Evolutionary conservation across 2,329 filamentous ascomycete species (phyloP).

Genomic region (Exophiala dermatitidis): DNA sequence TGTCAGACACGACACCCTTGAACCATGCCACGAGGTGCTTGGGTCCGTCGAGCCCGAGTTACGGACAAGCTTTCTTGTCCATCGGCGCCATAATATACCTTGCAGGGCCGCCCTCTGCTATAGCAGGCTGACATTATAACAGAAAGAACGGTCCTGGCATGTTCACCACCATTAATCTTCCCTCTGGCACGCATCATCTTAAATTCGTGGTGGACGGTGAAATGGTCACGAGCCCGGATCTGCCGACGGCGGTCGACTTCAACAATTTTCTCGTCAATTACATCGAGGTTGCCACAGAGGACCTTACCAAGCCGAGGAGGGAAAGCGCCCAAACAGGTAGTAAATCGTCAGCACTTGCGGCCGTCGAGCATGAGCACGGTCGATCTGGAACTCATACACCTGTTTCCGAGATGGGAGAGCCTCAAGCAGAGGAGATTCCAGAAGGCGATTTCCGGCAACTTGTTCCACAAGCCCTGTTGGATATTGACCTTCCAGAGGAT

Average conservation of each 20-base stretch:
- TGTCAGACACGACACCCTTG: neutral
- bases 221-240: conserved; percentile 78
- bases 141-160: conserved; percentile 48
- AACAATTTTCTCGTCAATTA: conserved; percentile 98
- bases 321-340: conserved; percentile 33
- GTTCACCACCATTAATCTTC: conserved; percentile 70
- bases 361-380: conserved; percentile 33
- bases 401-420: conserved; percentile 26
- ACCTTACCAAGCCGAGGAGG: conserved; percentile 42
- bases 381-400: conserved; percentile 33
- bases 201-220: conserved; percentile 92
- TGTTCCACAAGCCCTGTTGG: conserved; percentile 77
- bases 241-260: conserved; percentile 94
- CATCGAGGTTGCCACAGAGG: conserved; percentile 80
- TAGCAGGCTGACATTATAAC: conserved; percentile 30
- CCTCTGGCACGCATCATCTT: conserved; percentile 90
- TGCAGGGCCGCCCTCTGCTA: neutral
- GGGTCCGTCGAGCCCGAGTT: too few species aligned
- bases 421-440: conserved; percentile 44
- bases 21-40: too few species aligned
- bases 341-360: conserved; percentile 35
- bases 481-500: conserved; percentile 80
- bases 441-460: conserved; percentile 59
- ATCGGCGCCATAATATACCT: neutral
- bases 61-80: neutral